Evolutionary conservation across 2,329 filamentous ascomycete species (phyloP), one percentile per base, ranked within the genome.

Genomic region (Aspergillus nomiae): DNA sequence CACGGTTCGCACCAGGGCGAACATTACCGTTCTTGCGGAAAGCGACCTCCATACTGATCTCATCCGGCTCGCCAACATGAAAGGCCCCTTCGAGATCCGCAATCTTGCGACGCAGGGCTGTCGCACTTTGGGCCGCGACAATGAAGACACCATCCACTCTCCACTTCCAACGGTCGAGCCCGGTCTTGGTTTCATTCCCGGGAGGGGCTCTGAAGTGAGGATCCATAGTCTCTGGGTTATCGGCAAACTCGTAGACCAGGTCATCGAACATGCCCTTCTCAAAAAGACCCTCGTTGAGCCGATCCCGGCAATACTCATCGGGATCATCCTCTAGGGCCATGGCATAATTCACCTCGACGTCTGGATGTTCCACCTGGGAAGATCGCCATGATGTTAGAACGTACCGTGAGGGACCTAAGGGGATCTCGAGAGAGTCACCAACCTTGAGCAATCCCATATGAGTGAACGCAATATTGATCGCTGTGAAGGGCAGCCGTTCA

Each of bases 231-330:
- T 61, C 32, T 14, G 67, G 56, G 16, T 34, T 46, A 34, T 69
- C 67, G 4, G 65, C 56, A 7, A 65, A 65, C 60, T 69, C 67
- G 30, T 62, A 66, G 36, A 68, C 59, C 6, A 66, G 53, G 24
- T 69, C 67, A 38, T 63, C 43, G 46, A 62, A 69, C 67, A 67
- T 67, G 21, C 66, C 66, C 8, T 61, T 59, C 34, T 63, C 59
- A 26, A 59, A 62, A 8, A 68, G 58, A 1, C 41, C 45, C 32
- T 61, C 59, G 41, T 61, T 61, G 11, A 61, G 51, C 9, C 59
- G n/a, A 41, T 61, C 59, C 1, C 2, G 34, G 11, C 59, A 56
- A 51, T 43, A 43, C 16, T 21, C 59, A 45, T 61, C 59, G 2
- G 38, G 51, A 38, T 60, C 59, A 11, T 60, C 30, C 24, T 50